Evolutionary conservation across 2,329 filamentous ascomycete genomes (phyloP).

Genomic region (Phialophora expanda): DNA sequence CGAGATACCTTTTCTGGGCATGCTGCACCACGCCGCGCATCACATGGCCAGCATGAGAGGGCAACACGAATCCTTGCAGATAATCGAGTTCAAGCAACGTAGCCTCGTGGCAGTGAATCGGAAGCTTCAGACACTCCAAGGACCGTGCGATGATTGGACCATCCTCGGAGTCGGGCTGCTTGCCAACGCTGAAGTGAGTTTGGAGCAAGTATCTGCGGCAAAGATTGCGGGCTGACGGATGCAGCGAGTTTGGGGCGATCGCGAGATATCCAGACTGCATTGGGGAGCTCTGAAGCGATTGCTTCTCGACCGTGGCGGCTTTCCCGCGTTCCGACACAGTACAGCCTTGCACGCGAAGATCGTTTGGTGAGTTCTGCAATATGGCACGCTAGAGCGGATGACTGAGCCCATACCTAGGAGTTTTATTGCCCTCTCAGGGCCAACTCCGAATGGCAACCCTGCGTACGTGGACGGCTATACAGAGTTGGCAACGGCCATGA

Average conservation of each 20-base stretch:
- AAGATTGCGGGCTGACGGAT: not conserved
- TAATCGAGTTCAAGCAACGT: slow-evolving; percentile 23
- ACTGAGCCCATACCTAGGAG: slow-evolving; percentile 15
- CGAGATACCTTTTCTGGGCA: slow-evolving; percentile 28
- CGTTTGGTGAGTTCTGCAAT: slow-evolving; percentile 23
- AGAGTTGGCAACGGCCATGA: slow-evolving; percentile 1
- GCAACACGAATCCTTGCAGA: slow-evolving; percentile 14
- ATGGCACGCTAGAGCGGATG: not conserved
- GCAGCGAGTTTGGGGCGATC: slow-evolving; percentile 27
- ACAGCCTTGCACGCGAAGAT: slow-evolving; percentile 25
- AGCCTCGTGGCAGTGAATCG: slow-evolving; percentile 22
- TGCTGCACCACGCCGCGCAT: slow-evolving; percentile 30
- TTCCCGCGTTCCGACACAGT: slow-evolving; percentile 16
- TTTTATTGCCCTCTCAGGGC: slow-evolving; percentile 29
- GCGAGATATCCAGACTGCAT: slow-evolving; percentile 21
- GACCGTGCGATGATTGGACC: slow-evolving; percentile 24
- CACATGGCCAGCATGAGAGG: slow-evolving; percentile 25
- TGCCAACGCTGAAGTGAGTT: slow-evolving; percentile 27
- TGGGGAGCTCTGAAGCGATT: slow-evolving; percentile 29
- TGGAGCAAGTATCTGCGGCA: not conserved
- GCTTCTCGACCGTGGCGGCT: slow-evolving; percentile 25
- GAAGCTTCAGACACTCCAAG: slow-evolving; percentile 13
- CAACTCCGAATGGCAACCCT: slow-evolving; percentile 21
- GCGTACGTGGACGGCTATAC: slow-evolving; percentile 19
- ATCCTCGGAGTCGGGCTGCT: slow-evolving; percentile 27